Percentiles rank a stretch among this genome's conserved stretches.
Conservation (phyloP, 331 rosid genomes). For the Cydonia oblonga region DNA sequence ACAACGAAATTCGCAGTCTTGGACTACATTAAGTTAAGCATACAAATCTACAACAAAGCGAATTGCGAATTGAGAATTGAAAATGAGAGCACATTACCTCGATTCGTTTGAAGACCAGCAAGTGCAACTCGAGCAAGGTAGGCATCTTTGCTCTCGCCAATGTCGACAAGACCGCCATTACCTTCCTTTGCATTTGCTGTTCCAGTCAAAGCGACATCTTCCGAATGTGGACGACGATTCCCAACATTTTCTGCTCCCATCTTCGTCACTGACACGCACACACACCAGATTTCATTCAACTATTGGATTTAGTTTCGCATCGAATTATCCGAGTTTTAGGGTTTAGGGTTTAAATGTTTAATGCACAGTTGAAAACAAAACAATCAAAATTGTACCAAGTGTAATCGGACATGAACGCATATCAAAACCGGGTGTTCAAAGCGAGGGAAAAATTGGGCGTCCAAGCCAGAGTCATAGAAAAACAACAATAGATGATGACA, state of each 20-base stretch:
- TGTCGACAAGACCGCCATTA: slow-evolving; percentile 60
- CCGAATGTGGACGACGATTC: slow-evolving; percentile 8
- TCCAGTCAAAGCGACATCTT: slow-evolving; percentile 46
- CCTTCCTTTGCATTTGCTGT: slow-evolving; percentile 72
- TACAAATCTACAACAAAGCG: background rate
- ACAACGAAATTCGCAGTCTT: background rate
- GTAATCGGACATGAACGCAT: no score
- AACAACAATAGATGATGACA: no score
- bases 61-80: background rate
- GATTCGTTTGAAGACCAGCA: slow-evolving; percentile 61
- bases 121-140: slow-evolving; percentile 71
- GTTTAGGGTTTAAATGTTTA: no score
- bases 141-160: slow-evolving; percentile 59
- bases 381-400: no score
- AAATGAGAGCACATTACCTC: slow-evolving; percentile 20
- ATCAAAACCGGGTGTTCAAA: no score
- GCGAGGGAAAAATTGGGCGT: no score
- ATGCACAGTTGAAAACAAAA: no score
- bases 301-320: no score
- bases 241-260: slow-evolving; percentile 5
- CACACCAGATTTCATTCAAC: no score
- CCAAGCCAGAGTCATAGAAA: no score
- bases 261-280: background rate
- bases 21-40: background rate
- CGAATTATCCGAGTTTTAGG: no score